A percentile compares a stretch with the other conserved stretches of the same genome.
These are phyloP conservation scores for Trichosporon coremiiforme DNA, from an alignment of 1,284 basidiomycete species.

Conservation along the genomic window DNA sequence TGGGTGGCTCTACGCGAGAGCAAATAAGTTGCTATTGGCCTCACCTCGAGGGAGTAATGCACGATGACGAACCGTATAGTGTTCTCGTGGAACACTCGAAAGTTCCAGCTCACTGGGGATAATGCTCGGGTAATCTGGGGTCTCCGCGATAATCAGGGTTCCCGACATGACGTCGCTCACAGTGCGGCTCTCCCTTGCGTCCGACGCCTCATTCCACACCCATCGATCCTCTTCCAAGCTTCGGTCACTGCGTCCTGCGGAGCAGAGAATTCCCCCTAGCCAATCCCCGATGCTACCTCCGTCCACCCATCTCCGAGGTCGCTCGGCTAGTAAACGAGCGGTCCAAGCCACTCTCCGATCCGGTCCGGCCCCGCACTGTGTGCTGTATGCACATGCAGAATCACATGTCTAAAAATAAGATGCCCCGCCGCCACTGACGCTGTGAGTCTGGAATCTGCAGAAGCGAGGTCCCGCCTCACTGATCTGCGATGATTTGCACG, in stretches of 20 bases:
- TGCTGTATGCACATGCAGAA: neutral
- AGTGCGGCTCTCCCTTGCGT: neutral
- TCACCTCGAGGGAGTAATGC: no score
- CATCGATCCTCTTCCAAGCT: slow-evolving; percentile 2
- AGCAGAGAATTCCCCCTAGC: neutral
- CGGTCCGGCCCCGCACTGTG: neutral
- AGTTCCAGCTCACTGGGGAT: slow-evolving; percentile 7
- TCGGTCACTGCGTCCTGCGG: neutral
- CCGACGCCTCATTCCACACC: neutral
- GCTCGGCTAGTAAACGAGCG: neutral
- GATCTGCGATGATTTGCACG: neutral
- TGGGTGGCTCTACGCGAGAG: neutral
- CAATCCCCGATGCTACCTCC: neutral
- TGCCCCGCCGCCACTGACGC: neutral
- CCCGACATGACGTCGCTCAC: slow-evolving; percentile 8
- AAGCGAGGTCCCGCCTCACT: neutral
- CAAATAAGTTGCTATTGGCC: neutral
- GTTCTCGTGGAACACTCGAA: slow-evolving; percentile 3
- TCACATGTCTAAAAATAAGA: neutral
- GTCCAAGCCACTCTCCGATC: neutral
- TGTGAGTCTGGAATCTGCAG: neutral
- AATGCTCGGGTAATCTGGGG: slow-evolving; percentile 13
- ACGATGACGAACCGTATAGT: slow-evolving; percentile 2
- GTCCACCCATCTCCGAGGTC: neutral
- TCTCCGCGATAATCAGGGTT: neutral